Conservation (phyloP, 2,329 filamentous ascomycete species). For the Trichoderma sp. region DNA sequence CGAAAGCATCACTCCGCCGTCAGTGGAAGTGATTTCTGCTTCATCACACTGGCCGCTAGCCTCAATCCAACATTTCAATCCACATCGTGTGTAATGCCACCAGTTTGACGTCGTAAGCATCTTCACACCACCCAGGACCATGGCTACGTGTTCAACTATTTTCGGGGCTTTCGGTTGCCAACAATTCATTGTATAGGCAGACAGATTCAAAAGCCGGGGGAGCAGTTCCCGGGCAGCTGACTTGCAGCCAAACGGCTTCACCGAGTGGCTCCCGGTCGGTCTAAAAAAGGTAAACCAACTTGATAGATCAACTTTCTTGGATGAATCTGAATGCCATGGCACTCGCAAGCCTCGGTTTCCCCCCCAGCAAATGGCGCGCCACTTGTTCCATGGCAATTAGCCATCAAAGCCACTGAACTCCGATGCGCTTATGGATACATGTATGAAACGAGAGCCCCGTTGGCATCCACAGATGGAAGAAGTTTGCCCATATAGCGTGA, state of each 20-base stretch:
- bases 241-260: conserved; percentile 8
- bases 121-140: conserved; percentile 14
- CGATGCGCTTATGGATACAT: conserved; percentile 6
- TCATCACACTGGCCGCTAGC: conserved; percentile 10
- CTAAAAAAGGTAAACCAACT: not conserved
- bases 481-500: conserved; percentile 9
- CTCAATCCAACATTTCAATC: not conserved
- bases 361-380: not conserved
- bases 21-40: not conserved
- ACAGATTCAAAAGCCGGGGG: not conserved
- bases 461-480: not conserved
- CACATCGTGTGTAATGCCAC: conserved; percentile 4
- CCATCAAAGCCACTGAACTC: conserved; percentile 11
- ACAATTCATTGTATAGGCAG: not conserved
- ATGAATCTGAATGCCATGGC: not conserved
- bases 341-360: not conserved
- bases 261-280: conserved; percentile 1
- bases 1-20: conserved; percentile 10
- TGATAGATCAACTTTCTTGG: not conserved
- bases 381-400: conserved; percentile 7
- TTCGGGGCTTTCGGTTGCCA: not conserved
- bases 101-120: conserved; percentile 12
- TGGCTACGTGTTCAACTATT: conserved; percentile 5
- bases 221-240: not conserved
- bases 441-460: conserved; percentile 3